Evolutionary conservation across 345 rosid genomes (phyloP), one percentile per base, ranked within the genome.

Genomic region (Gynandropsis gynandra): DNA sequence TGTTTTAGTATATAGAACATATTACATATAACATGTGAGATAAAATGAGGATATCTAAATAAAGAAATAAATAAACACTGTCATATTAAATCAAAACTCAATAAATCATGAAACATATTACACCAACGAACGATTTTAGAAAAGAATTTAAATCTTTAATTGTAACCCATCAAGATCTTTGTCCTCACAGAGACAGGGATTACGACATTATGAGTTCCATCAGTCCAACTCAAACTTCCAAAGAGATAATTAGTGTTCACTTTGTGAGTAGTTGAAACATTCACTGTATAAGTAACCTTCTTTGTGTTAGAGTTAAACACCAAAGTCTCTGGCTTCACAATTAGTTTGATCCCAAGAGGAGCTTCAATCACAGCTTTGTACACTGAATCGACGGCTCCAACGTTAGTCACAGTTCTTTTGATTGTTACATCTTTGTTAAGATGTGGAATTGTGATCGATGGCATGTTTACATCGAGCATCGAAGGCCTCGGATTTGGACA

Each of bases 201-300:
- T 43, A 61, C 65, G 9, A 82, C 83, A 34, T 27, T 39, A 27
- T 77, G 80, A 10, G 40, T 38, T 3, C 75, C 77, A 46, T 52
- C 76, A 5, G 59, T 71, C 90, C 90, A 82, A 33, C 75, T 72
- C 20, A 82, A 57, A 70, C 86, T 77, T 39, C 90, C 90, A 70
- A 82, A 82, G 31, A 9, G 69, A 58, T 69, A 82, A 12, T 78
- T 83, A 32, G 80, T 56, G 37, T 52, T 36, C 12, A 4, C 41
- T 66, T 13, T 66, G 52, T 53, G 70, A 59, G 44, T 59, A 16
- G 70, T 59, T 7, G 70, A 59, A 4, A 66, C 44, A 46, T 32
- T 65, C 38, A 65, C 70, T 36, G 38, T 52, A 53, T 46, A 65
- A 16, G 60, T 52, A 40, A 15, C 47, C 71, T 64, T 75, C 57